phyloP scores from a whole-genome alignment of 208 protist species.

The Strigomonas culicis region DNA sequence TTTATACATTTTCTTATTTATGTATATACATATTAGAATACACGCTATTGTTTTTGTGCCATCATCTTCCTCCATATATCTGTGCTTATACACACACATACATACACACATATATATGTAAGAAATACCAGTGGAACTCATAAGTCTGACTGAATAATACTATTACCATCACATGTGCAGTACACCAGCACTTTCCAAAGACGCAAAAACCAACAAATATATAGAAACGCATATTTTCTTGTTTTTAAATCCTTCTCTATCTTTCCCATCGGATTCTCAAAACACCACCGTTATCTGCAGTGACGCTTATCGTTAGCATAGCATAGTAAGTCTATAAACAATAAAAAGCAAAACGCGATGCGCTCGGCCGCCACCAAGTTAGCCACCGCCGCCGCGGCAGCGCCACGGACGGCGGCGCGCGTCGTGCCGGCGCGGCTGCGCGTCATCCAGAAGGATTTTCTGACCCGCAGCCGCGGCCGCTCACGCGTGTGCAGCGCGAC shows the following conservation, averaged over 20 bases:
- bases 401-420: conserved; percentile 16
- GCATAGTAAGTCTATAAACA: no score
- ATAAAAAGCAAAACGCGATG: no score
- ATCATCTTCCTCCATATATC: no score
- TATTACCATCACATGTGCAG: no score
- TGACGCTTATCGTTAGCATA: neutral
- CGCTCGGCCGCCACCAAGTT: neutral
- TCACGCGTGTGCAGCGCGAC: conserved; percentile 35
- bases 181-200: no score
- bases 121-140: no score
- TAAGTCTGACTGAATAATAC: no score
- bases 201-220: no score
- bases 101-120: no score
- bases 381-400: conserved; percentile 7
- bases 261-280: neutral
- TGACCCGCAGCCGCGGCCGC: conserved; percentile 66
- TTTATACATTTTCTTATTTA: conserved; percentile 13
- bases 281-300: neutral
- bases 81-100: no score
- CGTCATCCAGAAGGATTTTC: conserved; percentile 60
- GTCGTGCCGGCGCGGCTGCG: conserved; percentile 51
- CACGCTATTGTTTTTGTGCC: neutral
- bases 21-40: neutral
- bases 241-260: conserved; percentile 4
- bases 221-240: neutral